phyloP scores from a whole-genome alignment of 805 yeast species.

The Candida fluviatilis region DNA sequence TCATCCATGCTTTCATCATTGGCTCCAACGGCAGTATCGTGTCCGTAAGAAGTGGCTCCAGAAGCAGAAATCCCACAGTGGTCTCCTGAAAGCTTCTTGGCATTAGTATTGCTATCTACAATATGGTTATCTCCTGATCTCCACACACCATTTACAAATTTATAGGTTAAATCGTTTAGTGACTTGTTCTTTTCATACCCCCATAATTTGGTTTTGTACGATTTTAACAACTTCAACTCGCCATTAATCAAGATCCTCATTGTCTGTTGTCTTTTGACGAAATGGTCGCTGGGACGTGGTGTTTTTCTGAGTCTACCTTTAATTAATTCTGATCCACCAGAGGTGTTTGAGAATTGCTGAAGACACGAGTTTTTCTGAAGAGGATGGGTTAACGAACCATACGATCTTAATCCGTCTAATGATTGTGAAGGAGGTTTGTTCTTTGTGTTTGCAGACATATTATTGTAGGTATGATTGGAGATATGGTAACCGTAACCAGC shows the following conservation, averaged over 20 bases:
- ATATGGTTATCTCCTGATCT: slow-evolving; percentile 75
- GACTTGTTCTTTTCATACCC: slow-evolving; percentile 73
- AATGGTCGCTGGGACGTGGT: slow-evolving; percentile 42
- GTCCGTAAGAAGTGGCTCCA: slow-evolving; percentile 25
- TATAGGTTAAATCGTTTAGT: slow-evolving; percentile 57
- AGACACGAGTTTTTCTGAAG: slow-evolving; percentile 12
- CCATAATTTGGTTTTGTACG: slow-evolving; percentile 83
- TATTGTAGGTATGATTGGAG: slow-evolving; percentile 31
- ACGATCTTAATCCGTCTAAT: slow-evolving; percentile 31
- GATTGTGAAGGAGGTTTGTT: slow-evolving; percentile 25
- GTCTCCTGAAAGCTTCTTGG: slow-evolving; percentile 5
- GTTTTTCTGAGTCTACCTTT: slow-evolving; percentile 61
- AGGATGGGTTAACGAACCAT: slow-evolving; percentile 33
- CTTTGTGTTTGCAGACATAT: slow-evolving; percentile 32
- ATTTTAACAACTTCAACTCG: slow-evolving; percentile 49
- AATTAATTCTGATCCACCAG: slow-evolving; percentile 38
- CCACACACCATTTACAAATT: slow-evolving; percentile 69
- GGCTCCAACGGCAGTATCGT: slow-evolving; percentile 2
- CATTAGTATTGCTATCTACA: slow-evolving; percentile 49
- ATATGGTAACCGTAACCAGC: slow-evolving; percentile 24
- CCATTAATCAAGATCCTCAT: slow-evolving; percentile 62
- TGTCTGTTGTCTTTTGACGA: slow-evolving; percentile 47
- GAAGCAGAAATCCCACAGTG: slow-evolving; percentile 23
- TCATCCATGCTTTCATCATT: slow-evolving; percentile 8
- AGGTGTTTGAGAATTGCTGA: slow-evolving; percentile 23